Percentiles rank a stretch among this genome's conserved stretches.
These are phyloP conservation scores for Pascua sp. DNA, from an alignment of 1,284 basidiomycete genomes.

Conservation along the genomic window DNA sequence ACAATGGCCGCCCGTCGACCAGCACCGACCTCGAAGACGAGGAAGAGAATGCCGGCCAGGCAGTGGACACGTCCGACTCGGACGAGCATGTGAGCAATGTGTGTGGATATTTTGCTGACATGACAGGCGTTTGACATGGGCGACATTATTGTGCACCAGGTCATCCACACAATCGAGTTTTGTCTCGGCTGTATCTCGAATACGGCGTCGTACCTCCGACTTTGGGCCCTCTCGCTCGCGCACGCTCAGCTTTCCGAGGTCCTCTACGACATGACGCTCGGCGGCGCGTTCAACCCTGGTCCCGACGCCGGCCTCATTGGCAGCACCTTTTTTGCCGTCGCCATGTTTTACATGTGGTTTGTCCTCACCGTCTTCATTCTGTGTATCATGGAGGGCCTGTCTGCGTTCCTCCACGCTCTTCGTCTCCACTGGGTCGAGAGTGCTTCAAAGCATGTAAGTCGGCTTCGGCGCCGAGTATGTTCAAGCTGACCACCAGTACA, in stretches of 20 bases:
- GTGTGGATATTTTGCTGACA: too few relatives aligned
- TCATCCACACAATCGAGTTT: conserved; percentile 98
- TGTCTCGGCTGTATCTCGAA: conserved; percentile 98
- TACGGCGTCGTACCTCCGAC: conserved; percentile 96
- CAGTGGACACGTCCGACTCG: conserved; percentile 61
- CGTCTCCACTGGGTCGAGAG: conserved; percentile 89
- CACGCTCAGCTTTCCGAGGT: conserved; percentile 98
- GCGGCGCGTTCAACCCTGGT: conserved; percentile 52
- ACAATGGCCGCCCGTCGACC: conserved; percentile 29
- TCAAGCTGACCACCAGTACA: conserved; percentile 57
- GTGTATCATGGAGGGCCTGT: conserved; percentile 93
- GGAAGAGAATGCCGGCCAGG: conserved; percentile 76
- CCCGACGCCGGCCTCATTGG: conserved; percentile 52
- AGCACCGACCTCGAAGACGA: conserved; percentile 53
- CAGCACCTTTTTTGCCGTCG: conserved; percentile 58
- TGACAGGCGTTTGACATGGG: conserved; percentile 67
- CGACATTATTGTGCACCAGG: conserved; percentile 92
- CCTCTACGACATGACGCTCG: conserved; percentile 81
- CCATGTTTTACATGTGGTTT: conserved; percentile 80
- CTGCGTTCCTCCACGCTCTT: conserved; percentile 92
- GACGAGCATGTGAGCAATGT: conserved; percentile 47
- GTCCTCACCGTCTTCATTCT: conserved; percentile 68
- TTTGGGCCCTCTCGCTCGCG: conserved; percentile 97
- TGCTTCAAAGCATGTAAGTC: conserved; percentile 46
- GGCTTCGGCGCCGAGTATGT: background rate